Percentiles rank a stretch among this genome's conserved stretches.
phyloP scores from a whole-genome alignment of 1,284 basidiomycete genomes.

The Anthracocystis panici-leucophaei region DNA sequence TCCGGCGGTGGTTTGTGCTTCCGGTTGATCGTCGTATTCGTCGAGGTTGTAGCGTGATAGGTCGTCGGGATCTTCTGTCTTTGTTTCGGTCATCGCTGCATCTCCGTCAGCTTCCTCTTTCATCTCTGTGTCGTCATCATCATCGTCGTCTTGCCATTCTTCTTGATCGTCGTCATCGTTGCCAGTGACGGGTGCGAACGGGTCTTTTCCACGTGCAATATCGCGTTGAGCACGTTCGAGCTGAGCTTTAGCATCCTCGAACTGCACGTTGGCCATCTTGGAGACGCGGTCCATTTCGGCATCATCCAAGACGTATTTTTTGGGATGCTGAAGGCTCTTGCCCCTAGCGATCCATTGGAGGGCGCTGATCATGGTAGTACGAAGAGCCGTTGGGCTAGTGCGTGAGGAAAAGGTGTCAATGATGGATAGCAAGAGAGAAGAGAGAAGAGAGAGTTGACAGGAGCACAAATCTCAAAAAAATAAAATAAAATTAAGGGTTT shows the following conservation, averaged over 20 bases:
- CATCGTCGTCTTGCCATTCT: conserved; percentile 51
- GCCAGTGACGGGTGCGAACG: conserved; percentile 46
- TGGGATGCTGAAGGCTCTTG: conserved; percentile 80
- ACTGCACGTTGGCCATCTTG: conserved; percentile 84
- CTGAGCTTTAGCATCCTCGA: conserved; percentile 87
- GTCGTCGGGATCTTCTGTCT: conserved; percentile 76
- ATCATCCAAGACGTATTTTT: conserved; percentile 91
- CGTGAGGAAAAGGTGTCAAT: background rate
- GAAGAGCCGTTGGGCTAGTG: background rate
- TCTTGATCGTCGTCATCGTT: conserved; percentile 48
- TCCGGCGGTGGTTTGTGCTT: conserved; percentile 73
- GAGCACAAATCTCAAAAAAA: conserved; percentile 11
- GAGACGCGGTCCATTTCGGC: conserved; percentile 90
- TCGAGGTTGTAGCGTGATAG: conserved; percentile 92
- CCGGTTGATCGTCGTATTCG: conserved; percentile 79
- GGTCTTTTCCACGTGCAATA: conserved; percentile 51
- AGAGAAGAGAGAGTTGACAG: background rate
- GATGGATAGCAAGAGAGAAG: conserved; percentile 5
- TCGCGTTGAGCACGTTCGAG: conserved; percentile 74
- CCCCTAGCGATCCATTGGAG: conserved; percentile 85
- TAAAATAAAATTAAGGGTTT: conserved; percentile 12
- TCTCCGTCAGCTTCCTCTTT: conserved; percentile 76
- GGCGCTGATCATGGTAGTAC: conserved; percentile 72
- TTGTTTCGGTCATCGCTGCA: conserved; percentile 71
- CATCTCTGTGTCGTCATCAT: conserved; percentile 68